Conservation (phyloP, 257 asterid species). For the Orobanche coerulescens region DNA sequence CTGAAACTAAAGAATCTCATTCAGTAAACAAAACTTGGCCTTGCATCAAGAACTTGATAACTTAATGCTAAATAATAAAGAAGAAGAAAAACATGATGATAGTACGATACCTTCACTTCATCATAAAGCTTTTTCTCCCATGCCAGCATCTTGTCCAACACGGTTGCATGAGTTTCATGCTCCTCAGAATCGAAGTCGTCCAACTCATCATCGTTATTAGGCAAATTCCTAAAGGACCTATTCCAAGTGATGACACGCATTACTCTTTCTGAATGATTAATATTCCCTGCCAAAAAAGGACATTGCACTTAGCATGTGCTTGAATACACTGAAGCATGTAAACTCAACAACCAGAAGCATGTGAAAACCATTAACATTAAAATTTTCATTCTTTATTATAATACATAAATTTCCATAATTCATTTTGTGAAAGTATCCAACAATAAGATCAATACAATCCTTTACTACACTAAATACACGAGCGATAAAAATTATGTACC, state of each 20-base stretch:
- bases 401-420: not conserved
- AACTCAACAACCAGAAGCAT: conserved; percentile 13
- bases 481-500: conserved; percentile 29
- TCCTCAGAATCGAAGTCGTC: conserved; percentile 90
- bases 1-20: not conserved
- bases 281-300: conserved; percentile 51
- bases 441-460: not conserved
- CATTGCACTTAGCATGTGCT: conserved; percentile 9
- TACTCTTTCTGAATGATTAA: conserved; percentile 88
- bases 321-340: not conserved
- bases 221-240: conserved; percentile 74
- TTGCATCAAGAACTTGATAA: not conserved
- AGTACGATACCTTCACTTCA: conserved; percentile 76
- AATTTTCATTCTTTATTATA: conserved; percentile 10
- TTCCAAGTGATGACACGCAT: conserved; percentile 99
- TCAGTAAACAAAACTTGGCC: not conserved
- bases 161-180: conserved; percentile 92
- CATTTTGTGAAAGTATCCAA: not conserved
- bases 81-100: not conserved
- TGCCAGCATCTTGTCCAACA: conserved; percentile 98
- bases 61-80: not conserved
- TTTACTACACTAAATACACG: not conserved
- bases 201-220: conserved; percentile 42
- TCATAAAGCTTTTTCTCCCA: conserved; percentile 99
- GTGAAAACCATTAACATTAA: not conserved